These are phyloP conservation scores for Secale cereale DNA, from an alignment of 176 grass and related monocot species.

Conservation along the genomic window DNA sequence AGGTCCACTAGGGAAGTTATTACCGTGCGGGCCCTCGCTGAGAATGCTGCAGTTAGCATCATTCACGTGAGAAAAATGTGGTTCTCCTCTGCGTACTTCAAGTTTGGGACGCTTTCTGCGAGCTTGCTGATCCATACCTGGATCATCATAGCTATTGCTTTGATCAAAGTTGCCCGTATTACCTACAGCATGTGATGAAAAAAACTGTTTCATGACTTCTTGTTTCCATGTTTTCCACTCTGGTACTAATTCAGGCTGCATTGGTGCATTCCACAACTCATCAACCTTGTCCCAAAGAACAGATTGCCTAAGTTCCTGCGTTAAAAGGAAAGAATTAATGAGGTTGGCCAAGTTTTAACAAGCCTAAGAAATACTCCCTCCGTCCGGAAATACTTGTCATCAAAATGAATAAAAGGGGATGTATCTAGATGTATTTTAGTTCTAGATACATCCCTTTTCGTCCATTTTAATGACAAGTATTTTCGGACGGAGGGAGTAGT, in stretches of 20 bases:
- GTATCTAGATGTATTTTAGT: too few species aligned
- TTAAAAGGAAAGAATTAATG: constrained; percentile 32
- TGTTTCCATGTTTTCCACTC: constrained; percentile 98
- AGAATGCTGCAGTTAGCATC: constrained; percentile 14
- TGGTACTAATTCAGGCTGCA: constrained; percentile 68
- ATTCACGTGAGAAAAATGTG: constrained; percentile 28
- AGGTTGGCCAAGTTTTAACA: constrained; percentile 6
- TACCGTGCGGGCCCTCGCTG: background rate
- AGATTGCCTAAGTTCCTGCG: constrained; percentile 77
- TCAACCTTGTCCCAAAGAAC: constrained; percentile 68
- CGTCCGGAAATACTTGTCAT: too few species aligned
- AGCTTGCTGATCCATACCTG: constrained; percentile 49
- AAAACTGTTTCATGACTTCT: constrained; percentile 80
- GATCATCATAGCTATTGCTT: constrained; percentile 31
- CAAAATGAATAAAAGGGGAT: too few species aligned
- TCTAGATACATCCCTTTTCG: too few species aligned
- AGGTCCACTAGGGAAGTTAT: constrained; percentile 7
- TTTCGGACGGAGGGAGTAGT: too few species aligned
- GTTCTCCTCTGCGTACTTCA: constrained; percentile 69
- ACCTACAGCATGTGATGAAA: constrained; percentile 51
- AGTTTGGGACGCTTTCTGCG: constrained; percentile 78
- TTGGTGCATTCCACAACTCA: constrained; percentile 59
- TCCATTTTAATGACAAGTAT: too few species aligned
- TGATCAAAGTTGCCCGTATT: constrained; percentile 40
- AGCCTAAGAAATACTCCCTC: constrained; percentile 5